phyloP scores from a whole-genome alignment of 2,329 filamentous ascomycete species.

The Penicillium expansum region DNA sequence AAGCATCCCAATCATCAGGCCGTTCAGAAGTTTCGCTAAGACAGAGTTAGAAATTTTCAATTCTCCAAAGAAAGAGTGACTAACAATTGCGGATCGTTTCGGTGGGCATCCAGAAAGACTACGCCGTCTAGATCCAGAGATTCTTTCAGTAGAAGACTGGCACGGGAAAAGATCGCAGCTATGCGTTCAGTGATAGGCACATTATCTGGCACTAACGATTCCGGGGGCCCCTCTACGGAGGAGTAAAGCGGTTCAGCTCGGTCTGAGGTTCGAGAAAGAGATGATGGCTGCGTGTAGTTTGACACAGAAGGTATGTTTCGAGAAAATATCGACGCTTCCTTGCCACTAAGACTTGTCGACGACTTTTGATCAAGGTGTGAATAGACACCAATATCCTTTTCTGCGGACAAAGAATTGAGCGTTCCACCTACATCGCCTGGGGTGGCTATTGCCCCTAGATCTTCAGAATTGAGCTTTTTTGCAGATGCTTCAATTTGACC shows the following conservation, averaged over 20 bases:
- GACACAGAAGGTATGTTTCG: background rate
- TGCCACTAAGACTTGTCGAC: background rate
- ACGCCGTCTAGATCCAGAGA: slow-evolving; percentile 44
- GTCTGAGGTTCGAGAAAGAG: slow-evolving; percentile 2
- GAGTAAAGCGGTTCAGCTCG: background rate
- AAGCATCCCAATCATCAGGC: slow-evolving; percentile 24
- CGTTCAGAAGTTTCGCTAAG: slow-evolving; percentile 17
- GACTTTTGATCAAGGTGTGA: background rate
- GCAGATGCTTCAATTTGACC: slow-evolving; percentile 4
- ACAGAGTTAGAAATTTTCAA: background rate
- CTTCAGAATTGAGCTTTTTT: background rate
- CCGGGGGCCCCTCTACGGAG: background rate
- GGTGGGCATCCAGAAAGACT: slow-evolving; percentile 31
- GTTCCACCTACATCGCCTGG: background rate
- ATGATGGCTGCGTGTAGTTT: slow-evolving; percentile 3
- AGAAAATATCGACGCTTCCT: slow-evolving; percentile 1
- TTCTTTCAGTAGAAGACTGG: slow-evolving; percentile 44
- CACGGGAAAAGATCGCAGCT: slow-evolving; percentile 41
- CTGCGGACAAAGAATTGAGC: background rate
- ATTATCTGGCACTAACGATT: slow-evolving; percentile 2
- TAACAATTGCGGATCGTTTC: slow-evolving; percentile 26
- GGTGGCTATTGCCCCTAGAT: background rate
- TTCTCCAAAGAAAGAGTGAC: background rate
- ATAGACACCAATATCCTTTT: background rate
- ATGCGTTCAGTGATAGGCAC: slow-evolving; percentile 19